A percentile compares a stretch with the other conserved stretches of the same genome.
phyloP scores from a whole-genome alignment of 129 eudicot genomes.

The Artemisia argyi region DNA sequence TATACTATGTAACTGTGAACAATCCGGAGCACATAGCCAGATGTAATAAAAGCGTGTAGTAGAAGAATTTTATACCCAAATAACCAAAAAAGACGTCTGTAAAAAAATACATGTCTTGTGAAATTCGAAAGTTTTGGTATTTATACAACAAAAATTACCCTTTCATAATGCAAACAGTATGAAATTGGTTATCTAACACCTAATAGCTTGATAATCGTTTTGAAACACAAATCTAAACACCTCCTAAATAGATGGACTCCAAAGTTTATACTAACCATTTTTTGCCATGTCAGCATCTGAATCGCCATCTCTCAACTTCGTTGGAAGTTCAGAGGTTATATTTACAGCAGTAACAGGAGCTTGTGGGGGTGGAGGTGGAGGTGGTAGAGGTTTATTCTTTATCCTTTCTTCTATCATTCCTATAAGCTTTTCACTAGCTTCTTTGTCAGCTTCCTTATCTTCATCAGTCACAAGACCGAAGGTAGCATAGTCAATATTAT shows the following conservation, averaged over 20 bases:
- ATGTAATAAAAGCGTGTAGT: too few relatives aligned
- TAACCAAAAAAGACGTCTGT: too few relatives aligned
- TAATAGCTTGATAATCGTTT: neutral
- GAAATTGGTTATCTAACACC: neutral
- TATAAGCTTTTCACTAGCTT: constrained; percentile 70
- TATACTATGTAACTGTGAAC: too few relatives aligned
- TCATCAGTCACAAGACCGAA: constrained; percentile 90
- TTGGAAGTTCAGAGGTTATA: constrained; percentile 56
- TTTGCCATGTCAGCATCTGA: constrained; percentile 53
- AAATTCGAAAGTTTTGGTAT: too few relatives aligned
- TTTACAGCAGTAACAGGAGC: constrained; percentile 40
- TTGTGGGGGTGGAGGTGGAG: constrained; percentile 88
- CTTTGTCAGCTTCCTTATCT: constrained; percentile 78
- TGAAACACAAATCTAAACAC: neutral
- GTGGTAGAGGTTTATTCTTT: constrained; percentile 83
- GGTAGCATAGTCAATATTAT: constrained; percentile 42
- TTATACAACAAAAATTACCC: neutral
- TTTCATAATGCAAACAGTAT: neutral
- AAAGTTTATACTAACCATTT: constrained; percentile 42
- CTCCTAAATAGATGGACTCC: neutral
- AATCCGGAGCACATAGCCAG: too few relatives aligned
- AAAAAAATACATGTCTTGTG: too few relatives aligned
- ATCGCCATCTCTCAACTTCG: constrained; percentile 65
- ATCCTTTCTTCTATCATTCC: constrained; percentile 87
- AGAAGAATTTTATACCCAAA: too few relatives aligned